phyloP scores from a whole-genome alignment of 306 rosid species.

The Rosa rugosa region DNA sequence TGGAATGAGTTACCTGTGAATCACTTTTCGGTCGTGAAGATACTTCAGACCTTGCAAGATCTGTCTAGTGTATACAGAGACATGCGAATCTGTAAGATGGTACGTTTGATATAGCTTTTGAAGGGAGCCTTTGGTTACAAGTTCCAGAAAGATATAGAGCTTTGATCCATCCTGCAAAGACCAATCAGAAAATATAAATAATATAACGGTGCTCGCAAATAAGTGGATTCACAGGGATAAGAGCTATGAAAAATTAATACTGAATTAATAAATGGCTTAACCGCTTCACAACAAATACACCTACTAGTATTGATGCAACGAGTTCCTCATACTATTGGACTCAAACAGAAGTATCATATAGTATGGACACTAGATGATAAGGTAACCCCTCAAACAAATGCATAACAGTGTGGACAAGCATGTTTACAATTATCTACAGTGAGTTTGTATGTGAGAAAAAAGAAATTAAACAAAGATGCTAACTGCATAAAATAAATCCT shows the following conservation, averaged over 20 bases:
- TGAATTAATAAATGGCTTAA: neutral
- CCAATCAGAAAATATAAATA: slow-evolving; percentile 25
- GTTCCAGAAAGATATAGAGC: slow-evolving; percentile 83
- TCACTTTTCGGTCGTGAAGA: slow-evolving; percentile 80
- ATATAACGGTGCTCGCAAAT: neutral
- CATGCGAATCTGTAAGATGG: slow-evolving; percentile 73
- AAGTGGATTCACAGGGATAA: neutral
- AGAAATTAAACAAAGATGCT: too few relatives aligned
- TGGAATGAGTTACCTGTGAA: slow-evolving; percentile 71
- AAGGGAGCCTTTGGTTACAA: slow-evolving; percentile 90
- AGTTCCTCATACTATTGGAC: neutral
- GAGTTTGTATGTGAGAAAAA: too few relatives aligned
- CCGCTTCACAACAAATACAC: neutral
- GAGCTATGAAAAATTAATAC: neutral
- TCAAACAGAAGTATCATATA: neutral
- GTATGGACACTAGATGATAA: neutral
- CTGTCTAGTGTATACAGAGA: slow-evolving; percentile 86
- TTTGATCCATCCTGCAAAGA: slow-evolving; percentile 73
- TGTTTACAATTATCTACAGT: neutral
- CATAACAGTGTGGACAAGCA: neutral
- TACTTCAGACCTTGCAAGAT: slow-evolving; percentile 88
- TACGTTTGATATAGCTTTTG: slow-evolving; percentile 57
- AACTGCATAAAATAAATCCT: too few relatives aligned
- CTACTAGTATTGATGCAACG: neutral
- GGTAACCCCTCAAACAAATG: neutral